Conservation (phyloP, 1,284 basidiomycete species). For the Leccinum pachyderme region DNA sequence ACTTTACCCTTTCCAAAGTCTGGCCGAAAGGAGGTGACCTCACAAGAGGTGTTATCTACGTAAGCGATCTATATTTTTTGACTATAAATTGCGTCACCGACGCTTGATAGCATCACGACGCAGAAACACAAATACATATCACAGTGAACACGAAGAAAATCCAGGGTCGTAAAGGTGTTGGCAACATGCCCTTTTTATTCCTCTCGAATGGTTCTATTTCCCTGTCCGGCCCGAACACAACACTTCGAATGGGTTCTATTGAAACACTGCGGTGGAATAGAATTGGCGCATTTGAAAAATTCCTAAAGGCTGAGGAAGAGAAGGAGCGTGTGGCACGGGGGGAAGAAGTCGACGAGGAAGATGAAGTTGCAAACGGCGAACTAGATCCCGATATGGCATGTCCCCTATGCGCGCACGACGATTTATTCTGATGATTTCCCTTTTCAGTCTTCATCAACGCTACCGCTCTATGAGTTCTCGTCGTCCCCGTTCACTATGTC, state of each 20-base stretch:
- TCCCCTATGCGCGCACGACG: not conserved
- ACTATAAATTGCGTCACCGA: slow-evolving; percentile 5
- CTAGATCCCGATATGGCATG: slow-evolving; percentile 30
- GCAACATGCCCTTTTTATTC: slow-evolving; percentile 62
- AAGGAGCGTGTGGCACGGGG: slow-evolving; percentile 22
- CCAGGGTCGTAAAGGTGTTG: slow-evolving; percentile 49
- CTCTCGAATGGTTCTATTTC: slow-evolving; percentile 44
- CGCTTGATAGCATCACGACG: slow-evolving; percentile 47
- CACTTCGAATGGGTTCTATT: slow-evolving; percentile 23
- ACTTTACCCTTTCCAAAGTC: slow-evolving; percentile 52
- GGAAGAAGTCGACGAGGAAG: slow-evolving; percentile 19
- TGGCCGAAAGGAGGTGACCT: slow-evolving; percentile 53
- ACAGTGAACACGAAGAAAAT: slow-evolving; percentile 52
- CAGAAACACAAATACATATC: slow-evolving; percentile 55
- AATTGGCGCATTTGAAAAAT: slow-evolving; percentile 28
- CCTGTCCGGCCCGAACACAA: slow-evolving; percentile 21
- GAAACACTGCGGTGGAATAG: slow-evolving; percentile 31
- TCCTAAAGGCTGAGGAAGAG: slow-evolving; percentile 27
- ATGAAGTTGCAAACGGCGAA: slow-evolving; percentile 25
- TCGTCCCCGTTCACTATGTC: slow-evolving; percentile 28
- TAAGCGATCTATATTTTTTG: slow-evolving; percentile 34
- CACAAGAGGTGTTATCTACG: slow-evolving; percentile 56
- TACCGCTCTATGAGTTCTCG: slow-evolving; percentile 28
- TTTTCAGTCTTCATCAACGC: slow-evolving; percentile 28
- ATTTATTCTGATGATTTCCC: not conserved